Percentiles rank a stretch among this genome's conserved stretches.
Evolutionary conservation across 129 eudicot genomes (phyloP).

Genomic region (Cynara cardunculus): DNA sequence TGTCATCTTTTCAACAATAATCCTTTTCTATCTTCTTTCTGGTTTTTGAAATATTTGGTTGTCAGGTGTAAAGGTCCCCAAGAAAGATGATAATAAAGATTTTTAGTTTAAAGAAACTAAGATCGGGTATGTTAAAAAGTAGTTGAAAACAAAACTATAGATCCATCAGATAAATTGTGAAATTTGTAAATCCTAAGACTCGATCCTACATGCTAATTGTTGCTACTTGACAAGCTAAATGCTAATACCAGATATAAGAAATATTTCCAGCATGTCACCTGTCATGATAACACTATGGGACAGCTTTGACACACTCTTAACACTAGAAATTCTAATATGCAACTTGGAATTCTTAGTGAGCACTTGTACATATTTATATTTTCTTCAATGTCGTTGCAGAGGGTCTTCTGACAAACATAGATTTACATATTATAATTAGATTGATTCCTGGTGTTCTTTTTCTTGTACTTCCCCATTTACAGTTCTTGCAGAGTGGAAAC

Average conservation of each 20-base stretch:
- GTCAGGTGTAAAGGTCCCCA: neutral
- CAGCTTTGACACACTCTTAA: no score
- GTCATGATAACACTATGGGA: neutral
- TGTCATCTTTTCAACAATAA: no score
- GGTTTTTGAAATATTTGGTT: neutral
- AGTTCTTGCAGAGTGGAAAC: slow-evolving; percentile 99
- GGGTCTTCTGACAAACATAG: neutral
- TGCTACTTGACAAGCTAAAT: neutral
- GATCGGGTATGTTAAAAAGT: neutral
- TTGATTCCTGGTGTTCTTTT: neutral
- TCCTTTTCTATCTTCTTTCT: neutral
- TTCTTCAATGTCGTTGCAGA: neutral
- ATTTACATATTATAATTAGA: neutral
- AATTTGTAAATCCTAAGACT: neutral
- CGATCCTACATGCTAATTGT: neutral
- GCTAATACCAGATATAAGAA: neutral
- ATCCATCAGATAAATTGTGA: neutral
- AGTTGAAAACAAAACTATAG: slow-evolving; percentile 1
- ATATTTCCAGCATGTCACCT: neutral
- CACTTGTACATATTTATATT: neutral
- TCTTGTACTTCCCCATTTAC: slow-evolving; percentile 9
- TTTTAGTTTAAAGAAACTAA: no score
- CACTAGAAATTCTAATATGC: neutral
- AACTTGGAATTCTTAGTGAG: neutral
- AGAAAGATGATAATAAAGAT: neutral